phyloP scores from a whole-genome alignment of 1,139 yeast species.

The Nadsonia starkeyi-henricii region DNA sequence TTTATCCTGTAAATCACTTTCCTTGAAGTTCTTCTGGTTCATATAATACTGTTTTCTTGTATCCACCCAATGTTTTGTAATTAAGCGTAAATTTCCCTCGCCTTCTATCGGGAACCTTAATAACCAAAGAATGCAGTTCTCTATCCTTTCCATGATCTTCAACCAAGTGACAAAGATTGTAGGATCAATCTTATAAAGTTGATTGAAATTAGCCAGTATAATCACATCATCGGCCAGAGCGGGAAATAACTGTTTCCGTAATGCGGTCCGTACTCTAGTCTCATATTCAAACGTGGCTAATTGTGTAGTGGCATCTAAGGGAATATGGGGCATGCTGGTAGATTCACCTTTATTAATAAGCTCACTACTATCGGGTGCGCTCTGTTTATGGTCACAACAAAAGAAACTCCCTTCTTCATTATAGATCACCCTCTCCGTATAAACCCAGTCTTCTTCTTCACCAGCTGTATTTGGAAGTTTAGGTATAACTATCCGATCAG shows the following conservation, averaged over 20 bases:
- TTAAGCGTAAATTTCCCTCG: constrained; percentile 14
- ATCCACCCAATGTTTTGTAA: constrained; percentile 17
- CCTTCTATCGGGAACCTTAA: constrained; percentile 23
- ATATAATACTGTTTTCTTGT: constrained; percentile 8
- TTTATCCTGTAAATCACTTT: neutral
- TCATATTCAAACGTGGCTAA: constrained; percentile 16
- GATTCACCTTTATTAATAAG: constrained; percentile 7
- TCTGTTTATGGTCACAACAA: constrained; percentile 24
- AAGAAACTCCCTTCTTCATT: constrained; percentile 19
- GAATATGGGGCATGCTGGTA: constrained; percentile 5
- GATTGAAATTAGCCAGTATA: constrained; percentile 23
- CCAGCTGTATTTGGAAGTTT: too few species aligned
- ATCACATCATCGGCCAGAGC: constrained; percentile 17
- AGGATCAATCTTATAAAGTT: constrained; percentile 25
- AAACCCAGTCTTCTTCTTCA: constrained; percentile 6
- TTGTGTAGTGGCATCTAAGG: constrained; percentile 6
- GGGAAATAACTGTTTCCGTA: constrained; percentile 20
- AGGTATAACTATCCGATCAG: constrained; percentile 15
- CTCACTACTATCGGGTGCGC: constrained; percentile 18
- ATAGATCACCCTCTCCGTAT: constrained; percentile 20
- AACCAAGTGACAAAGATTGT: constrained; percentile 21
- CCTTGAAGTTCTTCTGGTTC: constrained; percentile 12
- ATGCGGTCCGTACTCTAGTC: constrained; percentile 8
- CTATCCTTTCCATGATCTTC: constrained; percentile 16
- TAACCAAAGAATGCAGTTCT: constrained; percentile 22